Evolutionary conservation across 768 basidiomycete genomes (phyloP).

Genomic region (Boletus subparvulus): DNA sequence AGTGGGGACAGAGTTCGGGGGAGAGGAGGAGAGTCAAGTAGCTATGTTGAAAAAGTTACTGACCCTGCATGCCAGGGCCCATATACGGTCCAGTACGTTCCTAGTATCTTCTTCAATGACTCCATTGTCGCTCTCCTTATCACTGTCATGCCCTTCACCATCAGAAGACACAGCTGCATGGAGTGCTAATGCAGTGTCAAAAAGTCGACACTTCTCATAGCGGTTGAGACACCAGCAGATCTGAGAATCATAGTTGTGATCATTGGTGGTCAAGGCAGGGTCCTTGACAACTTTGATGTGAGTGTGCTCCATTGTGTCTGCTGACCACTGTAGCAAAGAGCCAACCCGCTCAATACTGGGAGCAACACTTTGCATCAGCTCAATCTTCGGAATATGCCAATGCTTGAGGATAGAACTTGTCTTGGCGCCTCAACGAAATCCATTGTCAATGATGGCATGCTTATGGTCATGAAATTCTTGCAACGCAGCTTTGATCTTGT

Average conservation of each 20-base stretch:
- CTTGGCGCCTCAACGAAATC: slow-evolving; percentile 20
- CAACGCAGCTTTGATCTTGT: slow-evolving; percentile 23
- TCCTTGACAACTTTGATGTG: no score
- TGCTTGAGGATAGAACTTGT: slow-evolving; percentile 26
- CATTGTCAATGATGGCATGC: slow-evolving; percentile 30
- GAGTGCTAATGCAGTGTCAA: background rate
- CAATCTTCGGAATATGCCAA: slow-evolving; percentile 41
- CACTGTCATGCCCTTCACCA: no score
- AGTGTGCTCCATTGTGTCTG: background rate
- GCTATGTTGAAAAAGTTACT: background rate
- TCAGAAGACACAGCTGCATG: no score
- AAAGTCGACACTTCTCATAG: background rate
- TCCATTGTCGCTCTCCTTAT: no score
- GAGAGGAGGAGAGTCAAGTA: background rate
- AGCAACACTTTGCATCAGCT: background rate
- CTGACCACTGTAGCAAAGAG: background rate
- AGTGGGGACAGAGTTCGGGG: background rate
- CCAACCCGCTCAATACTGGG: background rate
- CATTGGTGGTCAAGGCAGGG: no score
- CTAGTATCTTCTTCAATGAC: no score
- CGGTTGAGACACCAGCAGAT: background rate
- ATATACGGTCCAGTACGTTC: background rate
- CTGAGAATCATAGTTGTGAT: background rate
- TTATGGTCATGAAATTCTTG: slow-evolving; percentile 38
- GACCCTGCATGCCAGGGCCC: background rate